phyloP scores from a whole-genome alignment of 2,329 filamentous ascomycete species.

The Aspergillus proliferans region DNA sequence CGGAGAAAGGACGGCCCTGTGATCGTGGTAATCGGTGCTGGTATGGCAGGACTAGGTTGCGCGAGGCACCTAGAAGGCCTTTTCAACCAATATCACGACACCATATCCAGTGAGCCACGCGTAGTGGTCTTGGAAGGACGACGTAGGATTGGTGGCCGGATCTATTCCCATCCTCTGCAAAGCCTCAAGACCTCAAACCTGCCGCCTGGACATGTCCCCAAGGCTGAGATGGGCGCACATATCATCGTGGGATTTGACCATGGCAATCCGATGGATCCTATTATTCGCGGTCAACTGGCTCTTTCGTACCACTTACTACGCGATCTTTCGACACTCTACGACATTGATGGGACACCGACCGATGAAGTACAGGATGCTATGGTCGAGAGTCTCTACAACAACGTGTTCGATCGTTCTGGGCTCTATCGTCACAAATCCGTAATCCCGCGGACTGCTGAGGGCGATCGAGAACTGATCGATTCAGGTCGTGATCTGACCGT shows the following conservation, averaged over 20 bases:
- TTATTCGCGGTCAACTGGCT: conserved; percentile 83
- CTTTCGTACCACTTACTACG: conserved; percentile 78
- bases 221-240: conserved; percentile 95
- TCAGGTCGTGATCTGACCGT: conserved; percentile 70
- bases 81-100: conserved; percentile 69
- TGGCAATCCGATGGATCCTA: conserved; percentile 86
- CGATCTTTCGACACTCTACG: conserved; percentile 80
- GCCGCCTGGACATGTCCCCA: conserved; percentile 57
- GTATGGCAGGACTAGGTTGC: conserved; percentile 88
- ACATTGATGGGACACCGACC: conserved; percentile 58
- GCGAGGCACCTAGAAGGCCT: conserved; percentile 86
- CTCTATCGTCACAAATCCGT: conserved; percentile 77
- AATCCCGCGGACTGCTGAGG: conserved; percentile 66
- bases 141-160: conserved; percentile 78
- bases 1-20: conserved; percentile 56
- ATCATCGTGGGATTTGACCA: conserved; percentile 96
- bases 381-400: conserved; percentile 89
- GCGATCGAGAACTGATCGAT: conserved; percentile 74
- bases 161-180: conserved; percentile 73
- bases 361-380: conserved; percentile 71
- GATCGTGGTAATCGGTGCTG: conserved; percentile 82
- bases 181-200: conserved; percentile 52
- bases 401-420: conserved; percentile 85
- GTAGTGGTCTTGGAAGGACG: conserved; percentile 83
- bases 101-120: conserved; percentile 56